Base-by-base conservation (phyloP, 2,329 filamentous ascomycete genomes). In the Talaromyces sp. region DNA sequence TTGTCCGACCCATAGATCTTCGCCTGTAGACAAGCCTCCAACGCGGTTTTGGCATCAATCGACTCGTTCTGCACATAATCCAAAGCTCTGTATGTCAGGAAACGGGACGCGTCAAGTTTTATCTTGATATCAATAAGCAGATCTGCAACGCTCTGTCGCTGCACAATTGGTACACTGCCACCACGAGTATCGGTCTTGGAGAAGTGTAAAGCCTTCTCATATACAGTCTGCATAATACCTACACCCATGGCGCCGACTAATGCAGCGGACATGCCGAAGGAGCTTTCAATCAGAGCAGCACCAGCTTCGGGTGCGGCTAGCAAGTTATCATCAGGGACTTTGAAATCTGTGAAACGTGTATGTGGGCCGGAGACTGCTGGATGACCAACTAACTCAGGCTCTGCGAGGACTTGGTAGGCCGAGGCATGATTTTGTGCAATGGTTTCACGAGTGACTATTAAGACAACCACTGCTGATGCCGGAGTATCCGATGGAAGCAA, bases 201-300 rank as follows among this genome's bases (percentile, higher is more conserved):
- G 66, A 85, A 87, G 1, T 69, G 68, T 1, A 87, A 72, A 1
- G 83, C 83, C 0, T 78, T 78, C 14, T 85, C 83, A 67, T 86
- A 87, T 0, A 81, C 79, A 0, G 81, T 79, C 0, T 84, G 78
- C 82, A 85, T 84, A 47, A 86, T 74, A 2, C 83, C 82, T 0
- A 83, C 82, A 10, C 77, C 77, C 81, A 87, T 85, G 2, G 84
- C 83, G 1, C 83, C 83, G 0, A 86, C 84, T 0, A 87, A 9
- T 16, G 52, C 52, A 22, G 52, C 60, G 22, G 74, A 76, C 13
- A 71, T 72, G 3, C 81, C 80, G 62, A 86, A 84, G 0, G 79
- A 75, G 22, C 72, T 69, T 16, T 78, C 77, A 0, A 83, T 78
- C 3, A 84, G 67, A 11, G 76, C 68, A 0, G 78, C 79, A 2